phyloP scores from a whole-genome alignment of 495 filamentous ascomycete species.

The Penicillium atrosanguineum region DNA sequence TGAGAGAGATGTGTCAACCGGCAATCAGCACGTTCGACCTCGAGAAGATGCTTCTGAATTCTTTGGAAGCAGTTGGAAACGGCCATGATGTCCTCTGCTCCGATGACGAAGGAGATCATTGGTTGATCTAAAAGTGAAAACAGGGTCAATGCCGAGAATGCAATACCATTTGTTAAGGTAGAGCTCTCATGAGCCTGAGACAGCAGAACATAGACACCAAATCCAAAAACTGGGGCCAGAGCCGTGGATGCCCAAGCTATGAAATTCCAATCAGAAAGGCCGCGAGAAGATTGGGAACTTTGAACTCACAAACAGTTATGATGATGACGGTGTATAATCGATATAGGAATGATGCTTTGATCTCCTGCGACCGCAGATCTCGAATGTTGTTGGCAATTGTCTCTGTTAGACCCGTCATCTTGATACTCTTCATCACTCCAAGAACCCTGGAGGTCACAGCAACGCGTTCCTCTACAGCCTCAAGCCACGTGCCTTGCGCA shows the following conservation, averaged over 20 bases:
- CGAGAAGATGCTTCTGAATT: constrained; percentile 22
- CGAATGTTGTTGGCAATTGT: constrained; percentile 34
- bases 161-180: constrained; percentile 21
- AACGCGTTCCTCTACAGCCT: constrained; percentile 52
- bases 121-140: constrained; percentile 22
- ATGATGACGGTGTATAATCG: constrained; percentile 13
- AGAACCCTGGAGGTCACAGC: constrained; percentile 49
- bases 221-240: constrained; percentile 22
- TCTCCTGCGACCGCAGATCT: constrained; percentile 17
- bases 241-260: constrained; percentile 19
- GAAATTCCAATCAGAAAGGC: background rate
- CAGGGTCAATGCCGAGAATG: constrained; percentile 25
- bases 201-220: constrained; percentile 21
- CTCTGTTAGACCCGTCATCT: constrained; percentile 55
- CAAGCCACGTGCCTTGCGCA: constrained; percentile 43
- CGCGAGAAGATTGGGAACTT: background rate
- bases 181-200: constrained; percentile 11
- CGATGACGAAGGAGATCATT: constrained; percentile 15
- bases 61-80: constrained; percentile 26
- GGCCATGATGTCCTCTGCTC: constrained; percentile 20
- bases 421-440: constrained; percentile 55
- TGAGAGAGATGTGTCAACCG: constrained; percentile 4
- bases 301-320: constrained; percentile 15
- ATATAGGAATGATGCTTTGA: constrained; percentile 11
- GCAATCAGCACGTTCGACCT: constrained; percentile 14